A percentile compares a stretch with the other conserved stretches of the same genome.
Conservation (phyloP, 1,284 basidiomycete species). For the Trametes sp. region DNA sequence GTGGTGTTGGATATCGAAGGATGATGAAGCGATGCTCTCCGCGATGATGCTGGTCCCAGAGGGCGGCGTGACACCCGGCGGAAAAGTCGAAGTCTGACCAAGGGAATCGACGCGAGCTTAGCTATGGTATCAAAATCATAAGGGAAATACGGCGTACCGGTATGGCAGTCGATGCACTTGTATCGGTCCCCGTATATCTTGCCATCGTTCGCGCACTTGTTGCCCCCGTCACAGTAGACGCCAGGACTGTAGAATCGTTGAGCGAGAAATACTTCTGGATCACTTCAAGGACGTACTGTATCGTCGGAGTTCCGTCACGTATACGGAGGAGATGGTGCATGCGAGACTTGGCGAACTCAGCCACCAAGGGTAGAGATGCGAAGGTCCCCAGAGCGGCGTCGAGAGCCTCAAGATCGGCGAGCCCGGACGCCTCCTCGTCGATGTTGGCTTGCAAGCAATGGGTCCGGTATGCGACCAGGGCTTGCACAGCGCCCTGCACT, state of each 20-base stretch:
- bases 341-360: not conserved
- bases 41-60: not conserved
- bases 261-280: not conserved
- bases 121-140: not conserved
- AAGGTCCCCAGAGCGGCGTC: not conserved
- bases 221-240: not conserved
- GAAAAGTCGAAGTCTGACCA: conserved; percentile 10
- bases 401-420: not conserved
- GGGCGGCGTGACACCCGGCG: not conserved
- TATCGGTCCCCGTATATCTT: not conserved
- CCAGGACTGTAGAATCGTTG: not conserved
- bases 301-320: not conserved
- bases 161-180: conserved; percentile 8
- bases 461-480: not conserved
- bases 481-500: not conserved
- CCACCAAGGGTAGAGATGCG: not conserved
- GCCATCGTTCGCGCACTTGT: not conserved
- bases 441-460: not conserved
- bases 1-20: not conserved
- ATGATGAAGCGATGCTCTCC: conserved; percentile 5
- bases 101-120: not conserved
- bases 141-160: not conserved
- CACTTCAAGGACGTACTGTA: not conserved
- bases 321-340: not conserved
- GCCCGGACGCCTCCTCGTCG: not conserved